phyloP scores from a whole-genome alignment of 306 rosid genomes.

The Castanopsis chinensis region DNA sequence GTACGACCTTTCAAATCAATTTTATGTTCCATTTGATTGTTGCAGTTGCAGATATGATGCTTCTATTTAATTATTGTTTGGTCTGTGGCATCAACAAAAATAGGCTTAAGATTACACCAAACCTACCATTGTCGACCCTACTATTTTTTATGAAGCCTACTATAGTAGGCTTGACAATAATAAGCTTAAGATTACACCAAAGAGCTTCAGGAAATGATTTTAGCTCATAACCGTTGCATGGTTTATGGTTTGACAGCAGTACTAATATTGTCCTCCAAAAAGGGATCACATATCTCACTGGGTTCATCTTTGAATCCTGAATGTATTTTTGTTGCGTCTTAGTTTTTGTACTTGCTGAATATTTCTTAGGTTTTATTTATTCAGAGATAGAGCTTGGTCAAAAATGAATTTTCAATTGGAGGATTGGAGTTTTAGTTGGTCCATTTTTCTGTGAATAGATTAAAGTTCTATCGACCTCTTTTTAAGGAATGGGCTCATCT shows the following conservation, averaged over 20 bases:
- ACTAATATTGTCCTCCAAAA: background rate
- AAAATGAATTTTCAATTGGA: background rate
- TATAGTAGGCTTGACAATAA: background rate
- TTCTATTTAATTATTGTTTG: background rate
- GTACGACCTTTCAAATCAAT: constrained; percentile 33
- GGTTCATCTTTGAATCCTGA: background rate
- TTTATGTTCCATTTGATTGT: background rate
- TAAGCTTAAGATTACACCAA: background rate
- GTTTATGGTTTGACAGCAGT: background rate
- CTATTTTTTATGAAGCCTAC: too few relatives aligned
- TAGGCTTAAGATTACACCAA: background rate
- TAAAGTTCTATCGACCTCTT: background rate
- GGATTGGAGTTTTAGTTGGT: background rate
- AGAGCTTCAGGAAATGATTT: background rate
- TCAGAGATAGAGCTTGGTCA: background rate
- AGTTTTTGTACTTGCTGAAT: background rate
- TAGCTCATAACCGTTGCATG: background rate
- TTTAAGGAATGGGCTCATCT: background rate
- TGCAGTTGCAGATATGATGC: background rate
- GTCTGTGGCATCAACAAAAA: background rate
- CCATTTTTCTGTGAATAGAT: background rate
- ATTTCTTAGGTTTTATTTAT: background rate
- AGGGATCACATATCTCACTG: too few relatives aligned
- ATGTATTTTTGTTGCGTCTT: background rate
- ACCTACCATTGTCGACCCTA: background rate